These are phyloP conservation scores for Rhizophagus clarus DNA, from an alignment of 192 early-diverging fungal genomes.

Conservation along the genomic window DNA sequence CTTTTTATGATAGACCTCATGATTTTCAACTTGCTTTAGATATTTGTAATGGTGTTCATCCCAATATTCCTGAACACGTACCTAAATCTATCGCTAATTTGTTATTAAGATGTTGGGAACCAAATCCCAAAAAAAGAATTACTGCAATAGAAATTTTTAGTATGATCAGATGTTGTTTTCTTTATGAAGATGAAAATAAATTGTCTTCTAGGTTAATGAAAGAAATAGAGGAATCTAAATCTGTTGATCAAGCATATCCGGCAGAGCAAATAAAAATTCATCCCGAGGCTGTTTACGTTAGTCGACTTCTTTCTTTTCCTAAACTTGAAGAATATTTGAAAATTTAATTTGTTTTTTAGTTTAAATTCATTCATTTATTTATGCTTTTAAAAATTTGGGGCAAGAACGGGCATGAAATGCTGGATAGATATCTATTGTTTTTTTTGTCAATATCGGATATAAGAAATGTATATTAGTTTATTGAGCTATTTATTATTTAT, in stretches of 20 bases:
- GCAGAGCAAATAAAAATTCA: background rate
- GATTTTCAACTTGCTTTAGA: background rate
- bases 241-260: background rate
- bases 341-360: no score
- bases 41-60: constrained; percentile 1
- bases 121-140: background rate
- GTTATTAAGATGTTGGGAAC: background rate
- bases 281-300: background rate
- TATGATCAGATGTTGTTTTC: background rate
- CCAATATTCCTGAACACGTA: background rate
- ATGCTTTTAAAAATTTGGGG: no score
- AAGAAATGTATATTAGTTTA: no score
- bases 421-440: no score
- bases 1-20: background rate
- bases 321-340: background rate
- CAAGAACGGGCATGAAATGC: no score
- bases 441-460: no score
- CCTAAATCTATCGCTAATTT: background rate
- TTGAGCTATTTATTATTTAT: no score
- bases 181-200: background rate
- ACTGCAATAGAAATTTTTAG: constrained; percentile 8
- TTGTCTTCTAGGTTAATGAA: background rate
- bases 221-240: background rate
- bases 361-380: no score
- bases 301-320: background rate